phyloP scores from a whole-genome alignment of 2,329 filamentous ascomycete species.

The Rhinocladiella similis region DNA sequence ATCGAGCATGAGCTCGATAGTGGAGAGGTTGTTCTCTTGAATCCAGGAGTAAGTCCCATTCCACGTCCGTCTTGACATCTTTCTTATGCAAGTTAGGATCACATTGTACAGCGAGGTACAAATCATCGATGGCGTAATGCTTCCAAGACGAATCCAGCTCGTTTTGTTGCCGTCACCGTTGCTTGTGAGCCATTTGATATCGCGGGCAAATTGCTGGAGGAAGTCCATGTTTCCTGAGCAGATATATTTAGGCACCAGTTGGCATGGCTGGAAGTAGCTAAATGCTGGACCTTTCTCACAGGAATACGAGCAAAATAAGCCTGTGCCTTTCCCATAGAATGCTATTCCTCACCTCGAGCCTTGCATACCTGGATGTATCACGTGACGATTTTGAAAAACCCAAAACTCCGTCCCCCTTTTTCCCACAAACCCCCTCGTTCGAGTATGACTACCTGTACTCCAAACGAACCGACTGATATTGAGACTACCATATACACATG shows the following conservation, averaged over 20 bases:
- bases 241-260: background rate
- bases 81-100: slow-evolving; percentile 11
- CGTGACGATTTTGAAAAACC: too few species aligned
- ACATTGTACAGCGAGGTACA: slow-evolving; percentile 27
- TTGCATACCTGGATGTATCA: too few species aligned
- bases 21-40: slow-evolving; percentile 23
- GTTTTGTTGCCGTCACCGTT: slow-evolving; percentile 18
- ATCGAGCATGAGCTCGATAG: slow-evolving; percentile 26
- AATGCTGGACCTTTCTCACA: too few species aligned
- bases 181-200: slow-evolving; percentile 25
- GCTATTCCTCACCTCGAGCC: too few species aligned
- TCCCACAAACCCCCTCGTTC: too few species aligned
- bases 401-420: too few species aligned
- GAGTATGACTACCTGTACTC: too few species aligned
- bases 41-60: slow-evolving; percentile 19
- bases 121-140: slow-evolving; percentile 27
- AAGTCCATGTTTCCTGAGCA: slow-evolving; percentile 9
- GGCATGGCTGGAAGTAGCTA: background rate
- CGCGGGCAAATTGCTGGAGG: slow-evolving; percentile 22
- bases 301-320: too few species aligned
- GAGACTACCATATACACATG: too few species aligned
- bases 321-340: too few species aligned
- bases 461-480: too few species aligned
- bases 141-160: slow-evolving; percentile 21
- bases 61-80: background rate